Percentiles rank a stretch among this genome's conserved stretches.
These are phyloP conservation scores for Aspergillus sp. DNA, from an alignment of 2,329 filamentous ascomycete genomes.

Conservation along the genomic window DNA sequence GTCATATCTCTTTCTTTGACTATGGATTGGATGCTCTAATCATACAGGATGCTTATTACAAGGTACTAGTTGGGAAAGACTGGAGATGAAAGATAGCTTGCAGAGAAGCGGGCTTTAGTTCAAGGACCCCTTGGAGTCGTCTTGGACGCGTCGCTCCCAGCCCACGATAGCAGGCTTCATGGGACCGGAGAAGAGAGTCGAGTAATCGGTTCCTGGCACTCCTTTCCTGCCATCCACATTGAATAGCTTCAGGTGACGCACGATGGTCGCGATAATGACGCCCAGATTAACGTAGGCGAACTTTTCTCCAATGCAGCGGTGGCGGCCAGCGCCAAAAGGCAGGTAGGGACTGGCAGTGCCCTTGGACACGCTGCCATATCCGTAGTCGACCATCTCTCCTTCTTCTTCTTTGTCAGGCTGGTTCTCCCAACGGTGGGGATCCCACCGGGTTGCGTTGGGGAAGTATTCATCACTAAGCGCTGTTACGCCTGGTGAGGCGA, in stretches of 20 bases:
- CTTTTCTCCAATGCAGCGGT: slow-evolving; percentile 75
- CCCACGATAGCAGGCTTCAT: slow-evolving; percentile 21
- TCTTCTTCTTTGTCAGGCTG: slow-evolving; percentile 39
- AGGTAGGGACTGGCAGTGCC: slow-evolving; percentile 65
- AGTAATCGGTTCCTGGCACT: slow-evolving; percentile 67
- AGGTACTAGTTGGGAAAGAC: neutral
- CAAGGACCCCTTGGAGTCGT: slow-evolving; percentile 3
- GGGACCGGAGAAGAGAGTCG: slow-evolving; percentile 30
- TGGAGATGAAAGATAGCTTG: neutral
- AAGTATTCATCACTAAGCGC: slow-evolving; percentile 62
- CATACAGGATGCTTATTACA: neutral
- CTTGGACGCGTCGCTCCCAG: slow-evolving; percentile 22
- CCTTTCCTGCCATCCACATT: slow-evolving; percentile 58
- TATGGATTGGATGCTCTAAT: neutral
- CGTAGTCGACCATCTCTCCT: slow-evolving; percentile 63
- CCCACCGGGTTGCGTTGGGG: slow-evolving; percentile 59
- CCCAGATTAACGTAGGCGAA: slow-evolving; percentile 72
- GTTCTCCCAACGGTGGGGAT: slow-evolving; percentile 64
- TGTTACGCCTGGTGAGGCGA: slow-evolving; percentile 76
- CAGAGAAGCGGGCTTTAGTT: neutral
- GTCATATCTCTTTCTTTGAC: neutral
- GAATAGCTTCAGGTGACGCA: slow-evolving; percentile 62
- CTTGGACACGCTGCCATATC: slow-evolving; percentile 63
- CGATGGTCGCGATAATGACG: slow-evolving; percentile 64
- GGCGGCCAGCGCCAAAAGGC: slow-evolving; percentile 72